A percentile compares a stretch with the other conserved stretches of the same genome.
Conservation (phyloP, 106 monocot genomes). For the Dendrobium nobile region DNA sequence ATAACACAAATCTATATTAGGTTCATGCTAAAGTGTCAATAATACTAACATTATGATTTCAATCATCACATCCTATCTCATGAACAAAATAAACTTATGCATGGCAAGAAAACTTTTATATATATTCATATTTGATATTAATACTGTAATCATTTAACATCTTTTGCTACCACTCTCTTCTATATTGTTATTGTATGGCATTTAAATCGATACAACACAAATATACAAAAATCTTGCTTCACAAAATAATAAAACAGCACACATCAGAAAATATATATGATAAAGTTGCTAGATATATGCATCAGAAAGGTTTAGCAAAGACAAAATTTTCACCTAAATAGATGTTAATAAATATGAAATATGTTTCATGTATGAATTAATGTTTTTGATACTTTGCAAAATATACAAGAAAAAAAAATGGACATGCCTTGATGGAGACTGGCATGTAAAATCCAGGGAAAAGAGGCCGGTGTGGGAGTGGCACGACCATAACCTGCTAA, state of each 20-base stretch:
- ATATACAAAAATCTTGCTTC: not conserved
- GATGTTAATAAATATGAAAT: too few species aligned
- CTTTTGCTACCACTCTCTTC: not conserved
- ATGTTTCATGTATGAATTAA: too few species aligned
- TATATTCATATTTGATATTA: not conserved
- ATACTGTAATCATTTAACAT: not conserved
- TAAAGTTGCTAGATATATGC: not conserved
- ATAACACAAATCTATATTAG: too few species aligned
- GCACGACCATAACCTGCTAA: slow-evolving; percentile 78
- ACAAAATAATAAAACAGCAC: not conserved
- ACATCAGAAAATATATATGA: not conserved
- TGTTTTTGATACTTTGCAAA: too few species aligned
- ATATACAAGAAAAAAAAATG: too few species aligned
- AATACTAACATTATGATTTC: too few species aligned
- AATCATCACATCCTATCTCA: too few species aligned
- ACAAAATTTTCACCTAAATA: not conserved
- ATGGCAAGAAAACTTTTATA: not conserved
- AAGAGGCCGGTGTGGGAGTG: slow-evolving; percentile 73
- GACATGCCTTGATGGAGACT: too few species aligned
- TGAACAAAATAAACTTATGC: too few species aligned
- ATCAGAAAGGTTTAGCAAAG: not conserved
- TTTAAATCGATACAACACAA: not conserved
- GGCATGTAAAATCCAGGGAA: slow-evolving; percentile 91
- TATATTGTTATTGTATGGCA: not conserved
- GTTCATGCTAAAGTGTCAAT: too few species aligned